Evolutionary conservation across 2,329 filamentous ascomycete species (phyloP), one percentile per base, ranked within the genome.

Genomic region (Trichoderma simmonsii): DNA sequence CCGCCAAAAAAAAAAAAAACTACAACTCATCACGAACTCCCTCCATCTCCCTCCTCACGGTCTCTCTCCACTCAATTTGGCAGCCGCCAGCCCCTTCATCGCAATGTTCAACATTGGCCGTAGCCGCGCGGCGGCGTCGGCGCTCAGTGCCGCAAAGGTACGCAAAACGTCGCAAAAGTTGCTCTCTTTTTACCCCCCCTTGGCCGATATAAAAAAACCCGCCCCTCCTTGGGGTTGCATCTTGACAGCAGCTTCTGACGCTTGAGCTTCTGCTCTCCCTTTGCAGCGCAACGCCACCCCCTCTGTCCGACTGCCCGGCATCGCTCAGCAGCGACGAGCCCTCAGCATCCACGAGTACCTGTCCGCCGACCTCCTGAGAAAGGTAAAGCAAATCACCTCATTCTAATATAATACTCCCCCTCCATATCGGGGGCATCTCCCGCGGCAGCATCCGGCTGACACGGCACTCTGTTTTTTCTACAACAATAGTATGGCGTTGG

Each of bases 321-420:
- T 88, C 79, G 88, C 85, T 77, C 92, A 96, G 85, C 95, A 98
- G 86, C 90, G 88, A 85, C 90, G 96, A 86, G 91, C 92, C 81
- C 90, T 99, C 81, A 96, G 94, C 81, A 97, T 99, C 81, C 96
- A 99, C 88, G 96, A 99, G 87, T 98, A 98, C 86, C 92, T 95
- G 80, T 98, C 96, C 79, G 94, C 94, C 79, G 93, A 95, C 83
- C 91, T 99, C 77, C 89, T 99, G 80, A 93, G 88, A 85, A 81
- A 90, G 87, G 89, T 91, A 87, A 87, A 83, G 72, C 43, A 51
- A 32, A 54, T 51, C n/a, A 63, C 68, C 68, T 70, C 60, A 70
- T 26, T 48, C 68, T 26, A 32, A 24, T 43, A n/a, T 26, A 24
- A 24, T 43, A 14, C 34, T 14, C 15, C 43, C 43, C 43, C 43